Percentiles rank a stretch among this genome's conserved stretches.
phyloP scores from a whole-genome alignment of 495 filamentous ascomycete genomes.

The Penicillium subrubescens region DNA sequence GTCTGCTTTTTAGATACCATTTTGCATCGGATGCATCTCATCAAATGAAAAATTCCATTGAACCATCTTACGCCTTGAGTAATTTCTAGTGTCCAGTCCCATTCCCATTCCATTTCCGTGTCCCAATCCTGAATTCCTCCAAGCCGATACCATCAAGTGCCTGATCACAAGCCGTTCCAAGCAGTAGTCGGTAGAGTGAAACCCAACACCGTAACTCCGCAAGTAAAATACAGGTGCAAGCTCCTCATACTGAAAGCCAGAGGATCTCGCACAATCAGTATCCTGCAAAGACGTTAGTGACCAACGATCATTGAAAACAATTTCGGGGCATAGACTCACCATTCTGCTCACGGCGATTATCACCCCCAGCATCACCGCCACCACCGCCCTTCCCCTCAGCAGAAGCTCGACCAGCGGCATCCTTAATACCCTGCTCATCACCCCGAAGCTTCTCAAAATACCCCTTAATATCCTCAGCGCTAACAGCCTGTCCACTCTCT shows the following conservation, averaged over 20 bases:
- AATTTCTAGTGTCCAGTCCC: background rate
- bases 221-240: background rate
- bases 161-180: background rate
- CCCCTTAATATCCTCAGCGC: slow-evolving; percentile 91
- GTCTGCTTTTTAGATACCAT: slow-evolving; percentile 11
- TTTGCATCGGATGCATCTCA: background rate
- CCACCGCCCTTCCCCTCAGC: slow-evolving; percentile 16
- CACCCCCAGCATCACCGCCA: slow-evolving; percentile 23
- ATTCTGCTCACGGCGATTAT: slow-evolving; percentile 40
- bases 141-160: slow-evolving; percentile 1
- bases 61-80: slow-evolving; percentile 11
- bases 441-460: slow-evolving; percentile 94
- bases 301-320: background rate
- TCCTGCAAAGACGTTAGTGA: background rate
- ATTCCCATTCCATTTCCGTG: background rate
- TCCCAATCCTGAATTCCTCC: background rate
- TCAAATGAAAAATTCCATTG: background rate
- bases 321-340: slow-evolving; percentile 27
- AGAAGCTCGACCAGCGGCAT: slow-evolving; percentile 44
- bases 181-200: background rate
- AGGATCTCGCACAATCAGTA: slow-evolving; percentile 5
- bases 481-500: slow-evolving; percentile 80
- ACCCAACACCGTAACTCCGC: background rate
- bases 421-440: slow-evolving; percentile 65
- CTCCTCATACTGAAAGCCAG: background rate